Evolutionary conservation across 805 yeast species (phyloP), one percentile per base, ranked within the genome.

Genomic region (Barnettozyma populi): DNA sequence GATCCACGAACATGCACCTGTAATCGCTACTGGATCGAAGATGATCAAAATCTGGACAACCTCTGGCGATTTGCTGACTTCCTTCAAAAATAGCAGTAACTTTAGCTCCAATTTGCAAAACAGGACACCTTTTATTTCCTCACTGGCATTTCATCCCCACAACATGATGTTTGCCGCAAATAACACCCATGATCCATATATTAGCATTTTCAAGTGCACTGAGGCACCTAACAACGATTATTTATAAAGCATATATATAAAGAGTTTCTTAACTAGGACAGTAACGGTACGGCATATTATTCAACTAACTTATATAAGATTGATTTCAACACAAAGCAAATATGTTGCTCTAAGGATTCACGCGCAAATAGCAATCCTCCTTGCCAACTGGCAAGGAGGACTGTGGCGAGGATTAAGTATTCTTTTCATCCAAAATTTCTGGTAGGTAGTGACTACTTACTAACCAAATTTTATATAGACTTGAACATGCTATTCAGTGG

Each of bases 1-100:
- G 59, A 79, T 88, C 5, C 99, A 94, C 67, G 99, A 94, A 59
- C 99, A 94, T 67, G 99, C 98, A 0, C 98, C 99, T 1, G 74
- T 94, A 2, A 78, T 94, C 48, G 92, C 90, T 2, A 85, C 96
- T 3, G 97, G 96, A 0, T 82, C 90, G 2, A 84, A 84, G 52
- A 74, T 78, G 32, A 80, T 90, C 14, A 84, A 87, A 40, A 67
- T 94, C 5, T 90, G 94, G 86, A 81, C 95, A 3, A 88, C 96
- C 0, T 70, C 85, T 0, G 98, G 98, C 2, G 86, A 86, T 50
- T 63, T 79, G 46, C 69, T 90, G 7, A 70, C 87, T 1, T 74
- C 77, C 9, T 76, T 90, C 54, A 76, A 75, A 57, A 80, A 71
- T 45, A 66, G 67, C 18, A 58, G 66, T 36, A 44, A 59, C 18